A percentile compares a stretch with the other conserved stretches of the same genome.
Conservation (phyloP, 768 basidiomycete species). For the Leucocoprinus birnbaumii region DNA sequence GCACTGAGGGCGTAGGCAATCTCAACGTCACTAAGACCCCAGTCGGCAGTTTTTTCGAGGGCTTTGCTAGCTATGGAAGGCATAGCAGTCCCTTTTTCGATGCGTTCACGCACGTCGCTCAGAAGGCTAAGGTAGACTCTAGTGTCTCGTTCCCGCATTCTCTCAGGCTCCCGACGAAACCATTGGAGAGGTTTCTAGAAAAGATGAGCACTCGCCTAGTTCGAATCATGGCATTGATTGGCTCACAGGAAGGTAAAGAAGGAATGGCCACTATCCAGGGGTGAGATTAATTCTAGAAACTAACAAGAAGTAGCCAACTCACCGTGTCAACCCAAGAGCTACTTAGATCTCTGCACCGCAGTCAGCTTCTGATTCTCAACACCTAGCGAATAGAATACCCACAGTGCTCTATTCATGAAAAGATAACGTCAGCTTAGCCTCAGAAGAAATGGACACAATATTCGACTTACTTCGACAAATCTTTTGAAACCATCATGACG, state of each 20-base stretch:
- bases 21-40: constrained; percentile 39
- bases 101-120: constrained; percentile 21
- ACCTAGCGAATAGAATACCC: neutral
- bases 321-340: constrained; percentile 11
- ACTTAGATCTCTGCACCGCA: constrained; percentile 11
- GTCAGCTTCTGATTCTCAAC: neutral
- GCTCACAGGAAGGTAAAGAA: constrained; percentile 15
- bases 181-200: constrained; percentile 25
- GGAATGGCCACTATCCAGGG: constrained; percentile 12
- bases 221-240: no score
- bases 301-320: neutral
- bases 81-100: constrained; percentile 19
- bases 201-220: neutral
- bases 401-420: constrained; percentile 1
- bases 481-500: neutral
- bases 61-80: constrained; percentile 35
- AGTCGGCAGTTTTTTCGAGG: constrained; percentile 36
- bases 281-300: neutral
- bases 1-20: constrained; percentile 35
- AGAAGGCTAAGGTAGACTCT: constrained; percentile 21
- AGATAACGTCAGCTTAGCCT: neutral
- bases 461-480: constrained; percentile 6
- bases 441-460: neutral
- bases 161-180: constrained; percentile 25
- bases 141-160: constrained; percentile 20